phyloP scores from a whole-genome alignment of 495 filamentous ascomycete species.

The Terfezia claveryi region DNA sequence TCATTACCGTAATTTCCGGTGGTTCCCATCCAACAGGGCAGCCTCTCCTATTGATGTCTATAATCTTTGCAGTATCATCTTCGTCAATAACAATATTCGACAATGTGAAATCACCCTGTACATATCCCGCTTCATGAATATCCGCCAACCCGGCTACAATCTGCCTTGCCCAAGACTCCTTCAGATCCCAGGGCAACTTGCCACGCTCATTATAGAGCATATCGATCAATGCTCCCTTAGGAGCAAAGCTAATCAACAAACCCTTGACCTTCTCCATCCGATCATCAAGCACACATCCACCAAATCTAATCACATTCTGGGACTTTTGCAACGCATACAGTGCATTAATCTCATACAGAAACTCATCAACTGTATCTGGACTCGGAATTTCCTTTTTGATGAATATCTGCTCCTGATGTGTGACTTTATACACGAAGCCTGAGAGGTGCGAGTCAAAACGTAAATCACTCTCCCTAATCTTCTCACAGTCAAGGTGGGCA shows the following conservation, averaged over 20 bases:
- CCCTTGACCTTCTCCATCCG: constrained; percentile 56
- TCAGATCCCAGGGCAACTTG: constrained; percentile 43
- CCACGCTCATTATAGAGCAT: constrained; percentile 48
- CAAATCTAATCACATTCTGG: constrained; percentile 63
- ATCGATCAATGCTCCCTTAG: constrained; percentile 75
- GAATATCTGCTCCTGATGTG: constrained; percentile 38
- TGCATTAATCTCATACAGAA: constrained; percentile 93
- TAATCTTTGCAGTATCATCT: constrained; percentile 74
- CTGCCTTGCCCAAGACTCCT: constrained; percentile 81
- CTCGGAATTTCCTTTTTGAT: constrained; percentile 99
- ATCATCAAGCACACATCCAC: constrained; percentile 76
- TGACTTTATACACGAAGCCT: constrained; percentile 92
- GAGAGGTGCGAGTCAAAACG: constrained; percentile 83
- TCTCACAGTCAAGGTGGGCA: constrained; percentile 46
- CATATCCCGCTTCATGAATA: constrained; percentile 89
- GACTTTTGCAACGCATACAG: constrained; percentile 53
- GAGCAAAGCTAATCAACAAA: constrained; percentile 71
- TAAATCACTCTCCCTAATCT: constrained; percentile 48
- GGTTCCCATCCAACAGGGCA: constrained; percentile 97
- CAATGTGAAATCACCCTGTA: constrained; percentile 91
- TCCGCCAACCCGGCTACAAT: constrained; percentile 79
- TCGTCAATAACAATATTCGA: constrained; percentile 91
- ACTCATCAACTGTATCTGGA: constrained; percentile 89
- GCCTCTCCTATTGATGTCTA: constrained; percentile 91
- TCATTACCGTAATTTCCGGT: constrained; percentile 69